Evolutionary conservation across 2,329 filamentous ascomycete genomes (phyloP).

Genomic region (Pseudogymnoascus sp.): DNA sequence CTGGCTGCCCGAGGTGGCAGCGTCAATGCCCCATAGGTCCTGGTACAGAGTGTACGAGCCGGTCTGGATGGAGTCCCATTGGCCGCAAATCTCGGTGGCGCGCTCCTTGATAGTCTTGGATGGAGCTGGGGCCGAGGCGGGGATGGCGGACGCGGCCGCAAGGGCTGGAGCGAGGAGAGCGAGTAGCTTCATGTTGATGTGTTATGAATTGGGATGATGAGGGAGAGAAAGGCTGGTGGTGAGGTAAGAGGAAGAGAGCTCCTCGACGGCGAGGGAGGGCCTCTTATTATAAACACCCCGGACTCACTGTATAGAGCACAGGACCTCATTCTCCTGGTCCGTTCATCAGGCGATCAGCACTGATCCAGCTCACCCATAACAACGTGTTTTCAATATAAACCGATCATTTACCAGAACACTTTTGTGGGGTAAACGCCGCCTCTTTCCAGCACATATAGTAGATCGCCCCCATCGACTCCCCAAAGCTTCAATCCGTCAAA

Average conservation of each 20-base stretch:
- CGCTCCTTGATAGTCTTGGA: constrained; percentile 30
- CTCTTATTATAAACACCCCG: neutral
- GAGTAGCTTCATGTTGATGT: neutral
- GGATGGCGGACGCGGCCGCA: neutral
- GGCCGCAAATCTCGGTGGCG: constrained; percentile 24
- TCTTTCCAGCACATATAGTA: neutral
- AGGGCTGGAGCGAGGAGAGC: neutral
- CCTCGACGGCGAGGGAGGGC: neutral
- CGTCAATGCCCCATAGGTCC: constrained; percentile 38
- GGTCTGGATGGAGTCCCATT: constrained; percentile 21
- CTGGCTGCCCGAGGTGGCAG: constrained; percentile 37
- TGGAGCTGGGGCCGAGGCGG: constrained; percentile 13
- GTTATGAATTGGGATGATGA: neutral
- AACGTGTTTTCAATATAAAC: neutral
- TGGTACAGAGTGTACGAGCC: constrained; percentile 32
- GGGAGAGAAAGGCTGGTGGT: neutral
- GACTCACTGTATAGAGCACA: neutral
- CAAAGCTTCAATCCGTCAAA: neutral
- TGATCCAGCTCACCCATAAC: neutral
- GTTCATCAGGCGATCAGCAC: neutral
- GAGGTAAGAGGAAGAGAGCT: neutral
- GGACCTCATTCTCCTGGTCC: neutral
- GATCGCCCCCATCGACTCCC: neutral
- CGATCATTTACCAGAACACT: neutral
- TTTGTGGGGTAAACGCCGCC: neutral